phyloP scores from a whole-genome alignment of 2,329 filamentous ascomycete genomes.

The Sphaerulina vaccinii region DNA sequence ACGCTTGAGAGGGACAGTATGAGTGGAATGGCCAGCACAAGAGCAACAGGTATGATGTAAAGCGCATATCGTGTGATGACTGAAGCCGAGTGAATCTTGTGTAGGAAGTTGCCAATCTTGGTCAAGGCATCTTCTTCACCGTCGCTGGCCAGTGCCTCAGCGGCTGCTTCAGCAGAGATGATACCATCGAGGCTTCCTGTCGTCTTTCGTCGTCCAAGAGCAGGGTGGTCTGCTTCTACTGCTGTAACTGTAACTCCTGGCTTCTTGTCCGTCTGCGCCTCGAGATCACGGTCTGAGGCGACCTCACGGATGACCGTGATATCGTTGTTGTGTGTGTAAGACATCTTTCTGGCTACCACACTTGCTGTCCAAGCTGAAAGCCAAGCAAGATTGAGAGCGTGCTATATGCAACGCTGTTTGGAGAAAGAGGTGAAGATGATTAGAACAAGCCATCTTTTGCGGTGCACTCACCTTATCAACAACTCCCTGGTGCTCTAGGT shows the following conservation, averaged over 20 bases:
- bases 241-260: conserved; percentile 10
- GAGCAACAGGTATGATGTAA: conserved; percentile 63
- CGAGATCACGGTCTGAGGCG: conserved; percentile 1
- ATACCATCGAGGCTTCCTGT: conserved; percentile 6
- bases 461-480: conserved; percentile 6
- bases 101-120: conserved; percentile 64
- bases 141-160: conserved; percentile 23
- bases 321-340: conserved; percentile 1
- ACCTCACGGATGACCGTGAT: conserved; percentile 5
- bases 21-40: conserved; percentile 64
- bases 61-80: conserved; percentile 65
- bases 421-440: background rate
- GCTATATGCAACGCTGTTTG: background rate
- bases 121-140: conserved; percentile 59
- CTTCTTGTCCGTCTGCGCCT: conserved; percentile 13
- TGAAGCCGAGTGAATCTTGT: conserved; percentile 62
- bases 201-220: conserved; percentile 15
- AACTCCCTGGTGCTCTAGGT: background rate
- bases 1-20: conserved; percentile 52
- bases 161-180: conserved; percentile 1
- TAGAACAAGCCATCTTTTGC: conserved; percentile 7
- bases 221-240: conserved; percentile 9
- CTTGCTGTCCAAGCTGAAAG: background rate
- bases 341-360: conserved; percentile 1
- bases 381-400: background rate